Conservation (phyloP, 768 basidiomycete species). For the Sutorius australiensis region DNA sequence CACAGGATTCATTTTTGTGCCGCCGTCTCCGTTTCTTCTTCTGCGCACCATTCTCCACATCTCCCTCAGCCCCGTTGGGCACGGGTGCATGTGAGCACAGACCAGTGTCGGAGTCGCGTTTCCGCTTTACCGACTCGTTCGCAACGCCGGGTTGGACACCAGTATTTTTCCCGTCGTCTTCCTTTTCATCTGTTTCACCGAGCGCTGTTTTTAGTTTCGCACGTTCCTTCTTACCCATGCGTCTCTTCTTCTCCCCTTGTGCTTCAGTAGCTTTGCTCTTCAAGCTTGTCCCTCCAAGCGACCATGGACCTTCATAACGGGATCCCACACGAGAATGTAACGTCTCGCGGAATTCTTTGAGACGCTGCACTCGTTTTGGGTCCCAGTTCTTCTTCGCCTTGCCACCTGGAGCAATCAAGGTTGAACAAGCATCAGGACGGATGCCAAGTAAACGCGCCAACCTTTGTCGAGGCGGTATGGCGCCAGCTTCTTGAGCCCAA, state of each 20-base stretch:
- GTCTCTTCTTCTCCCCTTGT: slow-evolving; percentile 46
- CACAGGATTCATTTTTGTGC: slow-evolving; percentile 34
- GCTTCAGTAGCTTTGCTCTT: slow-evolving; percentile 8
- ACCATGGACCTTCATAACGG: slow-evolving; percentile 19
- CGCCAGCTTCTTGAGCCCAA: slow-evolving; percentile 86
- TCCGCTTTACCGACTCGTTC: slow-evolving; percentile 13
- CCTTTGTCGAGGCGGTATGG: slow-evolving; percentile 69
- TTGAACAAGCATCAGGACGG: background rate
- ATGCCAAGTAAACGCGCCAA: slow-evolving; percentile 9
- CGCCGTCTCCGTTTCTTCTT: slow-evolving; percentile 41
- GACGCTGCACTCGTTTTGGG: slow-evolving; percentile 53
- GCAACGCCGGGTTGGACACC: background rate
- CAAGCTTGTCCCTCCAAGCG: slow-evolving; percentile 1
- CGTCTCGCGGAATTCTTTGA: slow-evolving; percentile 69
- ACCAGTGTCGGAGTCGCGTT: slow-evolving; percentile 11
- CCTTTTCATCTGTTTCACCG: slow-evolving; percentile 10
- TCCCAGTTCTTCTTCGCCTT: slow-evolving; percentile 50
- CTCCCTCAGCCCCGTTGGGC: slow-evolving; percentile 10
- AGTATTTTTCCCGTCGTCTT: background rate
- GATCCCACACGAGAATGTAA: slow-evolving; percentile 42
- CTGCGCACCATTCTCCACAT: slow-evolving; percentile 8
- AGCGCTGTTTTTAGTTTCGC: slow-evolving; percentile 43
- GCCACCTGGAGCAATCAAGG: slow-evolving; percentile 9
- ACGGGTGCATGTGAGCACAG: slow-evolving; percentile 5
- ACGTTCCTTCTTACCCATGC: slow-evolving; percentile 70